Percentiles rank a stretch among this genome's conserved stretches.
These are phyloP conservation scores for Rhizopogon sp. DNA, from an alignment of 768 basidiomycete species.

Conservation along the genomic window DNA sequence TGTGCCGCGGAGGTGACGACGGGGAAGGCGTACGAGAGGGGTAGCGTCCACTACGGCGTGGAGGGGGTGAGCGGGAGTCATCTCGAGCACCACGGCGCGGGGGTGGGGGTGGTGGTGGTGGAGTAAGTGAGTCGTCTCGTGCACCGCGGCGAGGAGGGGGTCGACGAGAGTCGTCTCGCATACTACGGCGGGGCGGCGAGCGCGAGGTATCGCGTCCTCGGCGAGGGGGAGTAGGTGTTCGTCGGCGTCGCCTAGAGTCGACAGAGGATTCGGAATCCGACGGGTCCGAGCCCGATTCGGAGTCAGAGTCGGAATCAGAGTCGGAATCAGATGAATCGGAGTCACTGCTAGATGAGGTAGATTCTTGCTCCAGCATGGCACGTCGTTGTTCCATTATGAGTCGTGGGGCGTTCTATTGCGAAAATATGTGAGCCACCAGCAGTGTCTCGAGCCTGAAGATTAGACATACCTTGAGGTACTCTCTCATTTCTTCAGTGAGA, in stretches of 20 bases:
- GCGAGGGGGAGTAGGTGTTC: slow-evolving; percentile 28
- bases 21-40: slow-evolving; percentile 19
- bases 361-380: slow-evolving; percentile 72
- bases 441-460: background rate
- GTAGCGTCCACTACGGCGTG: slow-evolving; percentile 5
- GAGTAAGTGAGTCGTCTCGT: slow-evolving; percentile 12
- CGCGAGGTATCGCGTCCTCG: slow-evolving; percentile 21
- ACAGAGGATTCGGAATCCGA: slow-evolving; percentile 34
- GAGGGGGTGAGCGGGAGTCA: slow-evolving; percentile 28
- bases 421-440: slow-evolving; percentile 5
- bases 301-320: slow-evolving; percentile 29
- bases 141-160: slow-evolving; percentile 1
- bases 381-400: slow-evolving; percentile 93
- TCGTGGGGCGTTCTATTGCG: slow-evolving; percentile 81
- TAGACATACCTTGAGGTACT: slow-evolving; percentile 78
- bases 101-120: slow-evolving; percentile 12
- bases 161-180: background rate
- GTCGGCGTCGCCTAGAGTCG: slow-evolving; percentile 23
- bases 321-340: slow-evolving; percentile 39
- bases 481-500: slow-evolving; percentile 94
- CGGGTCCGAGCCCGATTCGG: slow-evolving; percentile 37
- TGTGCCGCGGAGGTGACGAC: slow-evolving; percentile 22
- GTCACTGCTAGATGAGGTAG: slow-evolving; percentile 38
- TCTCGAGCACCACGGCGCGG: slow-evolving; percentile 17
- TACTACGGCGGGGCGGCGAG: slow-evolving; percentile 13